phyloP scores from a whole-genome alignment of 2,329 filamentous ascomycete species.

The Alternaria burnsii region DNA sequence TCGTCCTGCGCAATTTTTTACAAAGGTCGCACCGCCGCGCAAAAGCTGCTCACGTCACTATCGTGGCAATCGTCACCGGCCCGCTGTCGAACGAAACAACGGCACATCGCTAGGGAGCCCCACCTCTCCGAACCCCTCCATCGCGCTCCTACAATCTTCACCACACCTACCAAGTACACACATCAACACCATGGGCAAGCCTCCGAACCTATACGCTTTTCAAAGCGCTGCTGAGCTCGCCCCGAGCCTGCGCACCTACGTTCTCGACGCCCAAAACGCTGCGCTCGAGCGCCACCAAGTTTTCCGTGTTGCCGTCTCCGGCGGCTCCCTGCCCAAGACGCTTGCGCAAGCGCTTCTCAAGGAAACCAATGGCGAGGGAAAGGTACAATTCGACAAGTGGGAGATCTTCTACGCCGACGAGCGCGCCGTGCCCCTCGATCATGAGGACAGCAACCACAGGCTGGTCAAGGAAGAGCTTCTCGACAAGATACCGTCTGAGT shows the following conservation, averaged over 20 bases:
- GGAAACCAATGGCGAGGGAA: constrained; percentile 64
- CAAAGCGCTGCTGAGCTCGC: constrained; percentile 74
- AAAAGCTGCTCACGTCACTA: constrained; percentile 25
- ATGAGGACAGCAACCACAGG: constrained; percentile 92
- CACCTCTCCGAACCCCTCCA: constrained; percentile 24
- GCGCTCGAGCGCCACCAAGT: constrained; percentile 80
- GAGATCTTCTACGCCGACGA: constrained; percentile 99
- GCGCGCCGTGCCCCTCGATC: constrained; percentile 88
- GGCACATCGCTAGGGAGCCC: constrained; percentile 16
- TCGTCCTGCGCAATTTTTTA: background rate
- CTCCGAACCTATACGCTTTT: constrained; percentile 80
- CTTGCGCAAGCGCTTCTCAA: constrained; percentile 84
- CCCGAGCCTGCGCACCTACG: constrained; percentile 78
- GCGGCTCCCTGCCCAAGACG: constrained; percentile 88
- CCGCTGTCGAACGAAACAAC: constrained; percentile 21
- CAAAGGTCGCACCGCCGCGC: constrained; percentile 5
- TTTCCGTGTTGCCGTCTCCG: constrained; percentile 93
- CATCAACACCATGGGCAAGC: constrained; percentile 49
- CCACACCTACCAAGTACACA: constrained; percentile 17
- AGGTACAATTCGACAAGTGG: constrained; percentile 84
- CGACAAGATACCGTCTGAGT: constrained; percentile 78
- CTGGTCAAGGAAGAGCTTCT: constrained; percentile 88
- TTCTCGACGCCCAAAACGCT: constrained; percentile 81
- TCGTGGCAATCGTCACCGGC: constrained; percentile 20
- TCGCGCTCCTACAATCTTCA: constrained; percentile 17